Base-by-base conservation (phyloP, 2,329 filamentous ascomycete species). In the Metarhizium humberi region DNA sequence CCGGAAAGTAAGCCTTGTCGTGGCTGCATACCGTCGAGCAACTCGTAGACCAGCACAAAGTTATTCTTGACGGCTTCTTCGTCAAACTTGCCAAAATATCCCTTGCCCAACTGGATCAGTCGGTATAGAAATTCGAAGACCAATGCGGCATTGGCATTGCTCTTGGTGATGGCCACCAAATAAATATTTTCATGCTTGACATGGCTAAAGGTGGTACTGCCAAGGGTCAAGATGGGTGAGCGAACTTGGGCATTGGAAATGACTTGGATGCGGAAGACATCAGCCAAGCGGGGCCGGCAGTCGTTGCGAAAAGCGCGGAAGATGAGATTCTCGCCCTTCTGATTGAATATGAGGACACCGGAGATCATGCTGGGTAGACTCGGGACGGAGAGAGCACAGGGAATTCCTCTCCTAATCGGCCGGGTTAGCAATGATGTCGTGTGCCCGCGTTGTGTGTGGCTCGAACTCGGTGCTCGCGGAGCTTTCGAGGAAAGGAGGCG, bases 31-130 rank as follows among this genome's bases (percentile, higher is more conserved):
- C 90, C 90, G 72, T 99, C 94, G 55, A 99, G 76, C 56, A 99
- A 81, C 79, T 99, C 94, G 73, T 99, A 99, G 43, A 99, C 91
- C 62, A 99, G 79, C 61, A 99, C 94, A 75, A 99, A 99, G 77
- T 99, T 99, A 76, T 96, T 97, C 86, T 99, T 99, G 64, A 99
- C 92, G 56, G 94, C 92, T 75, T 99, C 94, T 78, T 99, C 94
- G 68, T 99, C 94, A 68, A 99, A 96, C 74, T 97, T 97, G 69
- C 89, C 92, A 79, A 99, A 99, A 74, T 99, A 99, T 56, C 91
- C 90, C 75, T 89, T 91, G 46, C 94, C 94, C 61, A 99, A 78
- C 67, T 87, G 82, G 61, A 96, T 89, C 66, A 99, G 77, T 64
- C 92, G 85, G 76, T 97, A 97, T 59, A 99, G 78, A 69, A 99